Evolutionary conservation across 2,329 filamentous ascomycete species (phyloP), one percentile per base, ranked within the genome.

Genomic region (Gliomastix tumulicola): DNA sequence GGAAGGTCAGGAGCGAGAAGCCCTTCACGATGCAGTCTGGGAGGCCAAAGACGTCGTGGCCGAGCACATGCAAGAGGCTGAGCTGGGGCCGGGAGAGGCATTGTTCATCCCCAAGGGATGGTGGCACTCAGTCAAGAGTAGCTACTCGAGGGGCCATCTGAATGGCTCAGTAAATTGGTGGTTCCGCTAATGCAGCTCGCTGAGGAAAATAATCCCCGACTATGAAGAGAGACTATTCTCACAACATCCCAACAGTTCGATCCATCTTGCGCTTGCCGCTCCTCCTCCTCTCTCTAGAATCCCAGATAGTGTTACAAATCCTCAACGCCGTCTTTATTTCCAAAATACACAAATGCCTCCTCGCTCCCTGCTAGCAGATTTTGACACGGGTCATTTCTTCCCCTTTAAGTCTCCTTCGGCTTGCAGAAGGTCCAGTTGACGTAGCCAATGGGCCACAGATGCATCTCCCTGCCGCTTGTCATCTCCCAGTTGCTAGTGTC

Each of bases 1-100:
- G 88, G 69, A 80, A 35, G 88, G 88, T 0, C 59, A 64, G 3
- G 87, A 95, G 60, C 79, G 79, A 45, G 58, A 66, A 16, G 63
- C 71, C 3, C 57, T 96, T 12, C 77, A 89, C 44, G 61, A 71
- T 2, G 78, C 72, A 4, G 71, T 95, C 4, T 97, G 90, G 92
- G n/a, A n/a, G n/a, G 62, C 57, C 3, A 46, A 53, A 3, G 44
- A 53, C 3, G 41, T 35, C 25, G 40, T 17, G 17, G 48, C 41
- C 41, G 56, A 46, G 46, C 62, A 48, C 46, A 48, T 71, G 16
- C 45, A 57, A 4, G 74, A 87, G 50, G 75, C 71, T 2, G 54
- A 61, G 5, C 53, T 97, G 12, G 57, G 63, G 1, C 65, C 74
- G 5, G 85, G 62, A 3, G 60, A 65, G 41, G 53, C 59, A 1